Percentiles rank a stretch among this genome's conserved stretches.
Conservation (phyloP, 352 stramenopile genomes). For the Phytopythium kandeliae region DNA sequence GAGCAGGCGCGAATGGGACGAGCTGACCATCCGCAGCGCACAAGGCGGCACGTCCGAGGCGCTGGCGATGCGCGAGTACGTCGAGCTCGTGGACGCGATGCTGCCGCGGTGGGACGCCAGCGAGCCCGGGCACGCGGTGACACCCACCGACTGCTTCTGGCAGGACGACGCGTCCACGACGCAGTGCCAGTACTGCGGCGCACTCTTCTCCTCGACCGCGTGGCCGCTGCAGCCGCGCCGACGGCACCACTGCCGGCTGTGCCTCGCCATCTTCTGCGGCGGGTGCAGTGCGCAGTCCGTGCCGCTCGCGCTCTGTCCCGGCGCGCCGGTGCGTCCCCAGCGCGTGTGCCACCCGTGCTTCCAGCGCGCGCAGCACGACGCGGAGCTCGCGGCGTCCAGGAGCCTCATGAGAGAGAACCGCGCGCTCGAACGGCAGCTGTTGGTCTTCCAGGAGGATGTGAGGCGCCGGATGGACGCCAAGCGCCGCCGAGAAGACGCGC, state of each 20-base stretch:
- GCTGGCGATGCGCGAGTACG: slow-evolving; percentile 48
- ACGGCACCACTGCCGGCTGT: slow-evolving; percentile 70
- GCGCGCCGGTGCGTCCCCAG: slow-evolving; percentile 43
- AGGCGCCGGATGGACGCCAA: slow-evolving; percentile 27
- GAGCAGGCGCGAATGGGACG: slow-evolving; percentile 60
- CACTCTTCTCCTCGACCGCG: slow-evolving; percentile 29
- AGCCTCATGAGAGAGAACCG: slow-evolving; percentile 56
- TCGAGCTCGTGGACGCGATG: slow-evolving; percentile 49
- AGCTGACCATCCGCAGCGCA: slow-evolving; percentile 27
- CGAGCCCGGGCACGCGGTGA: slow-evolving; percentile 41
- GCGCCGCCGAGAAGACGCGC: slow-evolving; percentile 30
- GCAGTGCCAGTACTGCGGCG: slow-evolving; percentile 43
- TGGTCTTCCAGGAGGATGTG: slow-evolving; percentile 29
- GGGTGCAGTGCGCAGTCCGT: slow-evolving; percentile 38
- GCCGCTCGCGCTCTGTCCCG: slow-evolving; percentile 54
- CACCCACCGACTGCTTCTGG: slow-evolving; percentile 54
- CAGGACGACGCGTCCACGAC: slow-evolving; percentile 35
- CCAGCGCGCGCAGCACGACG: slow-evolving; percentile 38
- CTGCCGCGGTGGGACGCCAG: slow-evolving; percentile 56
- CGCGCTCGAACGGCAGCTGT: slow-evolving; percentile 48
- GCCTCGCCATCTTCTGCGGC: slow-evolving; percentile 67
- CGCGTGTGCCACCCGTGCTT: slow-evolving; percentile 58
- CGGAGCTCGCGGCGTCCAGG: slow-evolving; percentile 40
- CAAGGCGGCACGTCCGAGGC: slow-evolving; percentile 22
- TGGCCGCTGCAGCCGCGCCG: slow-evolving; percentile 19